phyloP scores from a whole-genome alignment of 2,329 filamentous ascomycete species.

The Cryphonectria naterciae region DNA sequence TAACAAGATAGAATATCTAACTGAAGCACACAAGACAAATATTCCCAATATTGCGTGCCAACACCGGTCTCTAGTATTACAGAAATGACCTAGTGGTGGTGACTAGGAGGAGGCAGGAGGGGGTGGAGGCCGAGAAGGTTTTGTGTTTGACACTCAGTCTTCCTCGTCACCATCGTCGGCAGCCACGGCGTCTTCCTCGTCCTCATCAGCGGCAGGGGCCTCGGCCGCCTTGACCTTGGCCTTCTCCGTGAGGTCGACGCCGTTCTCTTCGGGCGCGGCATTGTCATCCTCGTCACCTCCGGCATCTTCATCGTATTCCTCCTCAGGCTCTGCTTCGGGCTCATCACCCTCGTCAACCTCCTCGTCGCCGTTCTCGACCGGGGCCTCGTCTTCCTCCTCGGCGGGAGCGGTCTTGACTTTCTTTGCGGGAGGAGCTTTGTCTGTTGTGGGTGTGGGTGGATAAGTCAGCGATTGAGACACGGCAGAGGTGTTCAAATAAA shows the following conservation, averaged over 20 bases:
- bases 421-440: slow-evolving; percentile 52
- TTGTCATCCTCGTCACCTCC: slow-evolving; percentile 33
- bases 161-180: slow-evolving; percentile 40
- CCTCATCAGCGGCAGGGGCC: slow-evolving; percentile 38
- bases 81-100: background rate
- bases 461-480: background rate
- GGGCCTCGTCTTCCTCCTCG: slow-evolving; percentile 31
- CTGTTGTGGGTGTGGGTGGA: slow-evolving; percentile 30
- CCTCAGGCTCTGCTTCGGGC: slow-evolving; percentile 31
- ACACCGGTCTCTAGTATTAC: slow-evolving; percentile 10
- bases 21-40: slow-evolving; percentile 6
- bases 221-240: slow-evolving; percentile 27
- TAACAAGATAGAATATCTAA: background rate
- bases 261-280: slow-evolving; percentile 14
- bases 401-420: slow-evolving; percentile 52
- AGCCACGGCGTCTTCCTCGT: slow-evolving; percentile 39
- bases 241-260: slow-evolving; percentile 32
- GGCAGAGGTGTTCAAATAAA: background rate
- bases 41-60: background rate
- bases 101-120: background rate
- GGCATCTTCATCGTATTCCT: slow-evolving; percentile 32
- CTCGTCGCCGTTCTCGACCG: slow-evolving; percentile 29
- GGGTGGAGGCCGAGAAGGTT: slow-evolving; percentile 2
- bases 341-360: slow-evolving; percentile 31
- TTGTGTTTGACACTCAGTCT: slow-evolving; percentile 22